Conservation (phyloP, 257 asterid species). For the Plantago major region DNA sequence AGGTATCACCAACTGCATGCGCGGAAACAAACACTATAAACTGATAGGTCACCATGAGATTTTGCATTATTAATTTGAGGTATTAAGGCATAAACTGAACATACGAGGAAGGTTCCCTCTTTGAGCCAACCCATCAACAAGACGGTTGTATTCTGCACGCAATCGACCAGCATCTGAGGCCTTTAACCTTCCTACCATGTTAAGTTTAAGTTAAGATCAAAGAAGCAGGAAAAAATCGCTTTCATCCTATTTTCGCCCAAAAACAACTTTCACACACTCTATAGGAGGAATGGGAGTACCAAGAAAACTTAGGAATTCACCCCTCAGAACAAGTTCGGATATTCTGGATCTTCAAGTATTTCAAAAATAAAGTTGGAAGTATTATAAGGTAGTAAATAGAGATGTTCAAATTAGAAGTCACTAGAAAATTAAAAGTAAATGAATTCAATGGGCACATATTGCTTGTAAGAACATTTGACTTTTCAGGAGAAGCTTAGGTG, state of each 20-base stretch:
- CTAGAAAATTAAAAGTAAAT: too few species aligned
- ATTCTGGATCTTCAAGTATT: too few species aligned
- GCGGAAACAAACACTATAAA: not conserved
- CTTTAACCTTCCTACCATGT: constrained; percentile 99
- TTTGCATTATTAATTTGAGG: constrained; percentile 14
- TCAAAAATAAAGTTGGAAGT: too few species aligned
- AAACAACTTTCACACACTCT: constrained; percentile 1
- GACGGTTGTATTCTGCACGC: constrained; percentile 92
- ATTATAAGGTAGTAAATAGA: too few species aligned
- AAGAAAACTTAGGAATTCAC: not conserved
- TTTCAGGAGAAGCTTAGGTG: too few species aligned
- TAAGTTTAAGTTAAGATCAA: constrained; percentile 32
- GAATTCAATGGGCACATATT: too few species aligned
- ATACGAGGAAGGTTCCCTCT: constrained; percentile 85
- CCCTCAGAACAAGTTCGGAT: too few species aligned
- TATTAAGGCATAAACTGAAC: constrained; percentile 22
- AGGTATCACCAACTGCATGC: constrained; percentile 57
- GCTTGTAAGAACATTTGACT: too few species aligned
- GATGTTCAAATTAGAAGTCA: too few species aligned
- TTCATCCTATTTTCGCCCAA: not conserved
- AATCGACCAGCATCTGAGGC: constrained; percentile 98
- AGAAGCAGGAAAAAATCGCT: constrained; percentile 18
- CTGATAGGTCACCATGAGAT: constrained; percentile 11
- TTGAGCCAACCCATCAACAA: constrained; percentile 93
- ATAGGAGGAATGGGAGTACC: not conserved